Evolutionary conservation across 805 yeast genomes (phyloP).

Genomic region (Lachancea kluyveri): DNA sequence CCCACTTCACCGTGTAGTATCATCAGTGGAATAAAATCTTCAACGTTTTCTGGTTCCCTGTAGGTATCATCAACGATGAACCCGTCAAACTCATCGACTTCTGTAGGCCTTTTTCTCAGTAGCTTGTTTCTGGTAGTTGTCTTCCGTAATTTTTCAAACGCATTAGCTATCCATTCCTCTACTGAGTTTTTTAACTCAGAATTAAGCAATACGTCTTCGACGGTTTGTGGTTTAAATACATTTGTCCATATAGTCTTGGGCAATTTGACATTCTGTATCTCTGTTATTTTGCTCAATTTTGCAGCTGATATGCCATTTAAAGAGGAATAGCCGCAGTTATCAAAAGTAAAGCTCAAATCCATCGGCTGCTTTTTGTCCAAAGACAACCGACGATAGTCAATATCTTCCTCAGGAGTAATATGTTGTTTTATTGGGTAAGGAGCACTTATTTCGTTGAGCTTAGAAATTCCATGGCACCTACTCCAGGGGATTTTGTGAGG

Average conservation of each 20-base stretch:
- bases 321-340: slow-evolving; percentile 13
- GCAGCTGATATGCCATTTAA: too few species aligned
- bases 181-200: slow-evolving; percentile 16
- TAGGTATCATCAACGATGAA: slow-evolving; percentile 32
- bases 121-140: slow-evolving; percentile 31
- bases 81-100: slow-evolving; percentile 25
- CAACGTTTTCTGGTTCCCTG: slow-evolving; percentile 7
- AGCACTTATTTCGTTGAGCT: slow-evolving; percentile 11
- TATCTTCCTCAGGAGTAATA: slow-evolving; percentile 9
- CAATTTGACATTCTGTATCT: not conserved
- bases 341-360: slow-evolving; percentile 3
- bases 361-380: slow-evolving; percentile 1
- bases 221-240: slow-evolving; percentile 25
- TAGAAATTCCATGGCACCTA: slow-evolving; percentile 15
- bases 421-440: slow-evolving; percentile 19
- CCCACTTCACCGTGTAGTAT: slow-evolving; percentile 77
- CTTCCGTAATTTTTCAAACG: slow-evolving; percentile 31
- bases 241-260: slow-evolving; percentile 23
- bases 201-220: slow-evolving; percentile 29
- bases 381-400: not conserved
- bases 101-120: slow-evolving; percentile 20
- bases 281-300: slow-evolving; percentile 6
- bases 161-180: slow-evolving; percentile 27
- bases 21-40: slow-evolving; percentile 52
- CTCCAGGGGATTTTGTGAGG: slow-evolving; percentile 10